These are phyloP conservation scores for Penicillium sp. DNA, from an alignment of 2,329 filamentous ascomycete species.

Conservation along the genomic window DNA sequence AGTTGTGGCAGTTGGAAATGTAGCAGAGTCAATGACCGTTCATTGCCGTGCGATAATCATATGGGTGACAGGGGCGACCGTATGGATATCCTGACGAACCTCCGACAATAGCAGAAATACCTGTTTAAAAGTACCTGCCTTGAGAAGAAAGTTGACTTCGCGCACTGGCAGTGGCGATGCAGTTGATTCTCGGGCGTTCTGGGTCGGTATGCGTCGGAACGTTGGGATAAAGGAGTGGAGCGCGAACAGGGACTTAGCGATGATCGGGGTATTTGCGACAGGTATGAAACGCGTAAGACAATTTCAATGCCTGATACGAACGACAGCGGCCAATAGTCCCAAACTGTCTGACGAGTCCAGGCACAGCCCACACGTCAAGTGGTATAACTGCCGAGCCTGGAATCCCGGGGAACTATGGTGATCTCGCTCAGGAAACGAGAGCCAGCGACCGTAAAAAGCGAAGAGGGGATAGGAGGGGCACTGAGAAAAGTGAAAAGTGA, in stretches of 20 bases:
- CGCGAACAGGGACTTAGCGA: neutral
- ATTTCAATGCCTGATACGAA: constrained; percentile 11
- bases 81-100: neutral
- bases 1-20: constrained; percentile 15
- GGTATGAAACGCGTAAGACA: constrained; percentile 6
- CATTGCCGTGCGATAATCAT: constrained; percentile 32
- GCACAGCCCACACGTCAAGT: constrained; percentile 17
- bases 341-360: constrained; percentile 18
- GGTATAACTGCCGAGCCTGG: constrained; percentile 19
- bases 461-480: neutral
- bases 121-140: neutral
- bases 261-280: neutral
- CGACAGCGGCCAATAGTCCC: constrained; percentile 12
- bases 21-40: constrained; percentile 26
- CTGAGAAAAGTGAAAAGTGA: neutral
- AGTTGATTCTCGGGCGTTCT: constrained; percentile 1
- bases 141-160: neutral
- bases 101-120: neutral
- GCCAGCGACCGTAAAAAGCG: neutral
- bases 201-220: constrained; percentile 1
- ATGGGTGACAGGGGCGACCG: constrained; percentile 12
- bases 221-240: constrained; percentile 14
- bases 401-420: constrained; percentile 7
- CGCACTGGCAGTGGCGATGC: neutral
- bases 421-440: neutral